These are phyloP conservation scores for Coniochaeta sp. DNA, from an alignment of 2,329 filamentous ascomycete species.

Conservation along the genomic window DNA sequence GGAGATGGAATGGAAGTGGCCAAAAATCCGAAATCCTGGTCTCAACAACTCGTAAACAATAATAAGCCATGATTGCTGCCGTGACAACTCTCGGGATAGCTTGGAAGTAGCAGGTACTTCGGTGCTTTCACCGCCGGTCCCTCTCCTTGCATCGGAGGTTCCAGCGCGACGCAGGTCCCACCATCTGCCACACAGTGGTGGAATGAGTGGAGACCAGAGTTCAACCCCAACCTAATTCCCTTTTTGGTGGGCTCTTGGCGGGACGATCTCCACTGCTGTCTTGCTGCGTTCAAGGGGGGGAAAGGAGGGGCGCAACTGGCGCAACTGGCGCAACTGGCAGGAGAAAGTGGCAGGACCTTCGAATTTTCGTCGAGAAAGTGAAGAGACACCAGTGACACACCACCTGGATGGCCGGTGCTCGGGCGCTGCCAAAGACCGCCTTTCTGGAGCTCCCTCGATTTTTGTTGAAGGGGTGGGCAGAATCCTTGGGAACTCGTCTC, in stretches of 20 bases:
- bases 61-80: not conserved
- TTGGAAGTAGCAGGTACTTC: not conserved
- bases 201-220: not conserved
- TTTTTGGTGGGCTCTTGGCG: constrained; percentile 2
- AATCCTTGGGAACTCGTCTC: no score
- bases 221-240: constrained; percentile 3
- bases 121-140: not conserved
- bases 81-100: not conserved
- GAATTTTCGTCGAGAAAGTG: not conserved
- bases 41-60: no score
- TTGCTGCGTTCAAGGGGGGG: no score
- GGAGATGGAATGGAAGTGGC: no score
- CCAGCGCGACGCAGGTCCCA: not conserved
- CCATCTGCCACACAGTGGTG: not conserved
- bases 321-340: no score
- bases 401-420: not conserved
- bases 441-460: constrained; percentile 3
- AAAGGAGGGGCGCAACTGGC: no score
- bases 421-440: constrained; percentile 2
- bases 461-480: constrained; percentile 3
- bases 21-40: not conserved
- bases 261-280: constrained; percentile 1
- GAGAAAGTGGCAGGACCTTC: no score
- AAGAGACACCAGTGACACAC: not conserved
- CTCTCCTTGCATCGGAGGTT: not conserved